Percentiles rank a stretch among this genome's conserved stretches.
Evolutionary conservation across 352 stramenopile species (phyloP).

Genomic region (Paralagenidium karlingii): DNA sequence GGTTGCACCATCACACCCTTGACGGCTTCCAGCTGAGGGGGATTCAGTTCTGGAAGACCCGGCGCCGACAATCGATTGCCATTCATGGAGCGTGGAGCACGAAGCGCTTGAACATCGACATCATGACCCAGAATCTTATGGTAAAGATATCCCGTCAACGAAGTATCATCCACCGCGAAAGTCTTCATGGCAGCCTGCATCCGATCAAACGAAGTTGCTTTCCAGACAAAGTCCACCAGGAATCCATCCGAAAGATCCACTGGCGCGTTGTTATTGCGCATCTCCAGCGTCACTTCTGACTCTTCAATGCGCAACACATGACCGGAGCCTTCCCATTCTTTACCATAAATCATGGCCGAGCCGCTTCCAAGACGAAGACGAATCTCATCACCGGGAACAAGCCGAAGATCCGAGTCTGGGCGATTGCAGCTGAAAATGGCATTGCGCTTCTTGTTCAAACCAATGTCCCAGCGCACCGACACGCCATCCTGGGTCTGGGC

Average conservation of each 20-base stretch:
- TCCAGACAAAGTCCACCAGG: slow-evolving; percentile 99
- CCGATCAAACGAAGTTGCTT: slow-evolving; percentile 96
- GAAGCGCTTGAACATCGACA: slow-evolving; percentile 91
- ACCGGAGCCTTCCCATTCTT: slow-evolving; percentile 91
- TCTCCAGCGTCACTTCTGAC: slow-evolving; percentile 75
- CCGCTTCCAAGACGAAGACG: slow-evolving; percentile 83
- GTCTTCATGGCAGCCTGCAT: slow-evolving; percentile 99
- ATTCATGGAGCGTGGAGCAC: slow-evolving; percentile 46
- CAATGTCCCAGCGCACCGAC: slow-evolving; percentile 91
- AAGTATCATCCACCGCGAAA: slow-evolving; percentile 98
- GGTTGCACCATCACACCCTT: slow-evolving; percentile 93
- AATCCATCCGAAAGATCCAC: slow-evolving; percentile 94
- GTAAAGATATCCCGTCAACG: slow-evolving; percentile 98
- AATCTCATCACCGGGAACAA: slow-evolving; percentile 96
- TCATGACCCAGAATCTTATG: slow-evolving; percentile 97
- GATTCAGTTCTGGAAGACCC: slow-evolving; percentile 95
- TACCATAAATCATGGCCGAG: slow-evolving; percentile 64
- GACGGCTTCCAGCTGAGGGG: slow-evolving; percentile 94
- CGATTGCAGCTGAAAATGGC: slow-evolving; percentile 91
- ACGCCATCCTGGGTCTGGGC: slow-evolving; percentile 91
- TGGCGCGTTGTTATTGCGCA: slow-evolving; percentile 67
- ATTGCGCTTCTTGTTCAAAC: slow-evolving; percentile 94
- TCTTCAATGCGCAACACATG: slow-evolving; percentile 86
- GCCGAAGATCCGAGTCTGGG: slow-evolving; percentile 77
- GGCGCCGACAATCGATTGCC: slow-evolving; percentile 78